These are phyloP conservation scores for Chloris gayana DNA, from an alignment of 176 grass and related monocot species.

Conservation along the genomic window DNA sequence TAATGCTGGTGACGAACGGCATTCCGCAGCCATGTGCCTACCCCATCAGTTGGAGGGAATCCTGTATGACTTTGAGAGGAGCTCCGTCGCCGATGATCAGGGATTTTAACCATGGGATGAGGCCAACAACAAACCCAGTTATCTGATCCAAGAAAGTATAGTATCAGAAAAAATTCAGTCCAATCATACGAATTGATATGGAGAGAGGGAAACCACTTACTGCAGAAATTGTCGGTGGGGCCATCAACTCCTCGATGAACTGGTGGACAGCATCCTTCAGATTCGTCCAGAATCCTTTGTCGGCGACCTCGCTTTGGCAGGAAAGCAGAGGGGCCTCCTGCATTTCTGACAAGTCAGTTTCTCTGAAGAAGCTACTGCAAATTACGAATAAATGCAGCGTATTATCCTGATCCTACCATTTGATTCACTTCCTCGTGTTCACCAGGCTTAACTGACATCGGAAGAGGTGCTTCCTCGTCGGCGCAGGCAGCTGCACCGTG, in stretches of 20 bases:
- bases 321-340: conserved; percentile 65
- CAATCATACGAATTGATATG: neutral
- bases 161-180: neutral
- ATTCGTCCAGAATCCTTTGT: conserved; percentile 62
- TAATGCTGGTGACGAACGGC: neutral
- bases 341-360: conserved; percentile 36
- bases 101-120: conserved; percentile 70
- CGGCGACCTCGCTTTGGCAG: conserved; percentile 29
- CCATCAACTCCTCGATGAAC: conserved; percentile 66
- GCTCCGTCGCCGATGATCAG: conserved; percentile 52
- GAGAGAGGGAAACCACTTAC: conserved; percentile 35
- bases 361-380: neutral
- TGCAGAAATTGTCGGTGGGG: conserved; percentile 77
- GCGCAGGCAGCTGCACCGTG: neutral
- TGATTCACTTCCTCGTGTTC: conserved; percentile 42
- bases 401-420: conserved; percentile 53
- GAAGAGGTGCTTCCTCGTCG: conserved; percentile 55
- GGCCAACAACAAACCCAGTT: conserved; percentile 69
- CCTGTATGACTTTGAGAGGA: conserved; percentile 60
- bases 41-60: conserved; percentile 77
- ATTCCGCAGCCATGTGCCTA: conserved; percentile 8
- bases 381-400: neutral
- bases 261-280: conserved; percentile 58
- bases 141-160: conserved; percentile 33
- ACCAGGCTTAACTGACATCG: conserved; percentile 32